Evolutionary conservation across 2,329 filamentous ascomycete genomes (phyloP).

Genomic region (Boeremia exigua): DNA sequence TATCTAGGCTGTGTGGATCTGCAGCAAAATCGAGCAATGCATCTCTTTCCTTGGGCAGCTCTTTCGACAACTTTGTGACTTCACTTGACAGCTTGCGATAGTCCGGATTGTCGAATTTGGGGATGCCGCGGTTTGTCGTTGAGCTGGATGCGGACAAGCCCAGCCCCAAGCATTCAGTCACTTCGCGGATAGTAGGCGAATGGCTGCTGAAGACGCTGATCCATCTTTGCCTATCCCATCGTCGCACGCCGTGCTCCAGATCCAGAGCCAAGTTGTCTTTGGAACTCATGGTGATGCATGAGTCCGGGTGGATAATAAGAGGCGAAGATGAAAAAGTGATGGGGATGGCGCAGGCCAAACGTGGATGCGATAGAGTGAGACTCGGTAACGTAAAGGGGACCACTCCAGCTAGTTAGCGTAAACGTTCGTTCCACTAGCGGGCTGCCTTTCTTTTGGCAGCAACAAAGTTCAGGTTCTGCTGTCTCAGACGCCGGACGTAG

Average conservation of each 20-base stretch:
- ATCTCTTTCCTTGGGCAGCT: slow-evolving; percentile 46
- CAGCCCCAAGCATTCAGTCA: slow-evolving; percentile 45
- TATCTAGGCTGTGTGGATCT: slow-evolving; percentile 38
- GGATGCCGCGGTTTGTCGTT: slow-evolving; percentile 47
- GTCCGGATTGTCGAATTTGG: slow-evolving; percentile 48
- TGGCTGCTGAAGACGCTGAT: slow-evolving; percentile 47
- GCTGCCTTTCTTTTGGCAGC: slow-evolving; percentile 30
- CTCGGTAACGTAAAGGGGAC: slow-evolving; percentile 38
- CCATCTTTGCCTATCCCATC: slow-evolving; percentile 45
- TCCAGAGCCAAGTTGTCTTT: slow-evolving; percentile 40
- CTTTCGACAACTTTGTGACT: slow-evolving; percentile 45
- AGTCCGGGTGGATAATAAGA: slow-evolving; percentile 12
- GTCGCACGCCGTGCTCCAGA: slow-evolving; percentile 39
- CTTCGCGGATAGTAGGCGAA: slow-evolving; percentile 47
- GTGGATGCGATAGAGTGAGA: slow-evolving; percentile 29
- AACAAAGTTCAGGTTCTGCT: slow-evolving; percentile 28
- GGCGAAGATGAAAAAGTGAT: slow-evolving; percentile 20
- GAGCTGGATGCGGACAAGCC: slow-evolving; percentile 44
- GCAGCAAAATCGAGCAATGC: slow-evolving; percentile 46
- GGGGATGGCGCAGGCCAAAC: slow-evolving; percentile 30
- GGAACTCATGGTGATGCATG: slow-evolving; percentile 41
- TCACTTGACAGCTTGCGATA: slow-evolving; percentile 46
- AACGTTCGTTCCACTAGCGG: slow-evolving; percentile 20
- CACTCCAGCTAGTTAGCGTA: slow-evolving; percentile 29
- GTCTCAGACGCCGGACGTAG: slow-evolving; percentile 33